phyloP scores from a whole-genome alignment of 2,329 filamentous ascomycete genomes.

The Fusarium pseudoanthophilum region DNA sequence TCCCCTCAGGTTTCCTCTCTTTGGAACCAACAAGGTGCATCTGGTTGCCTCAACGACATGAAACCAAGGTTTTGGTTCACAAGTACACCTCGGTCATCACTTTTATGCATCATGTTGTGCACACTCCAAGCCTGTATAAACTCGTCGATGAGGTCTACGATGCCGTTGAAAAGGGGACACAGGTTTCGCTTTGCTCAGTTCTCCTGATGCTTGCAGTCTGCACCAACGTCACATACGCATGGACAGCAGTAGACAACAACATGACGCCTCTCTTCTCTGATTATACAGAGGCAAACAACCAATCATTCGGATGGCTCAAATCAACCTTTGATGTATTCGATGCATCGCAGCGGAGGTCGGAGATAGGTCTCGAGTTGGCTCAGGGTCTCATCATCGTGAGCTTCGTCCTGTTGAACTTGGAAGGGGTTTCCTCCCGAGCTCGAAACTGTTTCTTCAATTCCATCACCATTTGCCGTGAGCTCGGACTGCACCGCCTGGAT shows the following conservation, averaged over 20 bases:
- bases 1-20: slow-evolving; percentile 35
- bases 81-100: slow-evolving; percentile 47
- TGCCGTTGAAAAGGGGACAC: slow-evolving; percentile 39
- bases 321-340: slow-evolving; percentile 51
- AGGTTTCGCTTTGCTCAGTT: slow-evolving; percentile 41
- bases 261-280: slow-evolving; percentile 42
- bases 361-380: slow-evolving; percentile 49
- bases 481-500: slow-evolving; percentile 54
- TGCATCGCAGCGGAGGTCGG: slow-evolving; percentile 44
- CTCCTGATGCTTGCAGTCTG: slow-evolving; percentile 47
- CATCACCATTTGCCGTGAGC: slow-evolving; percentile 37
- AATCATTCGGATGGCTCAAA: slow-evolving; percentile 49
- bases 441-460: slow-evolving; percentile 30
- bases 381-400: slow-evolving; percentile 53
- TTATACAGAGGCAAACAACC: slow-evolving; percentile 43
- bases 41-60: slow-evolving; percentile 49
- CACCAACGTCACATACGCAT: slow-evolving; percentile 47
- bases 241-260: slow-evolving; percentile 46
- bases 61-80: slow-evolving; percentile 45
- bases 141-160: slow-evolving; percentile 48
- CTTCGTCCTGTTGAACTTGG: slow-evolving; percentile 53
- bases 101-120: slow-evolving; percentile 49
- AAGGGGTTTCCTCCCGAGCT: slow-evolving; percentile 35
- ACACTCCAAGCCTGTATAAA: slow-evolving; percentile 43
- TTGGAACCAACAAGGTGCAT: slow-evolving; percentile 48